A percentile compares a stretch with the other conserved stretches of the same genome.
phyloP scores from a whole-genome alignment of 331 rosid genomes.

The Dryas integrifolia region DNA sequence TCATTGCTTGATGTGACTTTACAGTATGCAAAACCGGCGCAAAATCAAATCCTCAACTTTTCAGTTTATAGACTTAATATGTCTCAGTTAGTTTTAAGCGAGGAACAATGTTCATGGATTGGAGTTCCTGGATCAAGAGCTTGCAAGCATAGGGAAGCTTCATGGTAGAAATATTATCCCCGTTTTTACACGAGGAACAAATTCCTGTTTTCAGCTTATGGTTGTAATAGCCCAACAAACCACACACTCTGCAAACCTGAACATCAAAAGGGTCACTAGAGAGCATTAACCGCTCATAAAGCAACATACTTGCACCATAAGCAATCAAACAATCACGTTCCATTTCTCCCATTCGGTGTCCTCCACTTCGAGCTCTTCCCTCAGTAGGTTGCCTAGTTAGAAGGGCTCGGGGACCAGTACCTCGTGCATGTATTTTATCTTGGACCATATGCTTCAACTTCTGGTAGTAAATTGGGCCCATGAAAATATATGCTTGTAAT shows the following conservation, averaged over 20 bases:
- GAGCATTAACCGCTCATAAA: constrained; percentile 81
- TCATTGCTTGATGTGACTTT: too few relatives aligned
- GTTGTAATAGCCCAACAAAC: constrained; percentile 86
- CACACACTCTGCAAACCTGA: constrained; percentile 90
- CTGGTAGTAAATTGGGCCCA: constrained; percentile 99
- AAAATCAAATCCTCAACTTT: neutral
- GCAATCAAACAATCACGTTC: constrained; percentile 95
- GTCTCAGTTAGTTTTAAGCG: constrained; percentile 75
- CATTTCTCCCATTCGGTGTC: constrained; percentile 96
- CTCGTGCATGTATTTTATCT: constrained; percentile 98
- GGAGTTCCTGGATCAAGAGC: constrained; percentile 94
- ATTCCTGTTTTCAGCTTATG: constrained; percentile 72
- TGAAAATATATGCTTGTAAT: constrained; percentile 90
- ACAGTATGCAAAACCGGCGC: neutral
- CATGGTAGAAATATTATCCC: constrained; percentile 70
- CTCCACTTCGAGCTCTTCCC: constrained; percentile 96
- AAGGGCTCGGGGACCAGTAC: constrained; percentile 67
- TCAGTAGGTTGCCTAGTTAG: constrained; percentile 92
- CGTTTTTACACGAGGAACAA: constrained; percentile 84
- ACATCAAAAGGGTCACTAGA: constrained; percentile 91
- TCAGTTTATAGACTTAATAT: neutral
- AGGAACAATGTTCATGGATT: constrained; percentile 86
- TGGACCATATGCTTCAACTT: constrained; percentile 94
- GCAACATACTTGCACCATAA: constrained; percentile 94
- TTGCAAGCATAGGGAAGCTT: constrained; percentile 95